Conservation (phyloP, 768 basidiomycete species). For the Suillus placidus region DNA sequence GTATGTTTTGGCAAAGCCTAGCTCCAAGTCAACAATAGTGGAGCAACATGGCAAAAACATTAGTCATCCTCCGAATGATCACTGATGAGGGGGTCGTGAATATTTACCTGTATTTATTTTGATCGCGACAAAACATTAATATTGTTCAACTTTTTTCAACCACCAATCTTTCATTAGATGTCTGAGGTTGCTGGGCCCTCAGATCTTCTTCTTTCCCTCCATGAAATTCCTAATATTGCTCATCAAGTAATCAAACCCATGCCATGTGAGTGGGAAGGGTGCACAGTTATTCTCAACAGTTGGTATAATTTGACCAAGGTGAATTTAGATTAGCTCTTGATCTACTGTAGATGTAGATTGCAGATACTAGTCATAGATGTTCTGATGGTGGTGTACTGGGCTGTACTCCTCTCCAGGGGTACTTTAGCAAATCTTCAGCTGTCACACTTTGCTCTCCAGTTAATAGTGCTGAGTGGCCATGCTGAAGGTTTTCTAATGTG, state of each 20-base stretch:
- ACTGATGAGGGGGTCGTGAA: neutral
- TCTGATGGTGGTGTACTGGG: slow-evolving; percentile 1
- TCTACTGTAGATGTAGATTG: slow-evolving; percentile 6
- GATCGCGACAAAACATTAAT: no score
- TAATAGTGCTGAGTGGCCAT: slow-evolving; percentile 11
- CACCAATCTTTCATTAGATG: neutral
- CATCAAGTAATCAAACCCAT: slow-evolving; percentile 26
- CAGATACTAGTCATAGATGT: slow-evolving; percentile 13
- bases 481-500: slow-evolving; percentile 26
- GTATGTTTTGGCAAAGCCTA: neutral
- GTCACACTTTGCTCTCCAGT: slow-evolving; percentile 11
- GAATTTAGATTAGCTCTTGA: slow-evolving; percentile 17
- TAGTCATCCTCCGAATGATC: neutral
- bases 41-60: neutral
- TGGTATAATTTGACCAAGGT: slow-evolving; percentile 34
- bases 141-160: neutral
- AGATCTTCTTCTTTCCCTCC: slow-evolving; percentile 23
- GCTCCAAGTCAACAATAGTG: no score
- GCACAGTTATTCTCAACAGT: slow-evolving; percentile 29
- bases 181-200: slow-evolving; percentile 7
- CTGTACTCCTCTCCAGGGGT: slow-evolving; percentile 8
- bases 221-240: slow-evolving; percentile 25
- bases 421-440: slow-evolving; percentile 19
- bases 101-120: neutral
- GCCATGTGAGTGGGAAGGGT: slow-evolving; percentile 34